A percentile compares a stretch with the other conserved stretches of the same genome.
Conservation (phyloP, 108 stramenopile species). For the Cyclotella choctawhatcheeana region DNA sequence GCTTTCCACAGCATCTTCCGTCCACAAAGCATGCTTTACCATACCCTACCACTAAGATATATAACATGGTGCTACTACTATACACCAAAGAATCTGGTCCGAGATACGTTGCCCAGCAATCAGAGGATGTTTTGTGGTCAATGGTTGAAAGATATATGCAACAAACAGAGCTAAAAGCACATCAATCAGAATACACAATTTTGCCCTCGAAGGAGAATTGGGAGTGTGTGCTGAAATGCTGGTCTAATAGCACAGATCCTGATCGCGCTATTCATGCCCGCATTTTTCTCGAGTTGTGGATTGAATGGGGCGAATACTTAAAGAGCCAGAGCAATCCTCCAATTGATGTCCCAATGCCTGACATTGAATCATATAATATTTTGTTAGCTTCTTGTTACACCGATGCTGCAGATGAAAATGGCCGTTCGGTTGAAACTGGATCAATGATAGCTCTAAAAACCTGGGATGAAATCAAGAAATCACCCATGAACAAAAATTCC, state of each 20-base stretch:
- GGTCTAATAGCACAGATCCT: conserved; percentile 38
- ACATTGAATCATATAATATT: conserved; percentile 15
- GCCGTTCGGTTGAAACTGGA: conserved; percentile 26
- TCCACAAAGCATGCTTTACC: conserved; percentile 20
- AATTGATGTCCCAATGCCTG: neutral
- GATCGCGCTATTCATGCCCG: conserved; percentile 36
- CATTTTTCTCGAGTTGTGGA: conserved; percentile 29
- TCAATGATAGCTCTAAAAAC: conserved; percentile 32
- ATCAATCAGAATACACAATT: neutral
- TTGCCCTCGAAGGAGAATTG: conserved; percentile 35
- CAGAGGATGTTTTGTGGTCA: conserved; percentile 45
- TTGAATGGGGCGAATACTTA: conserved; percentile 21
- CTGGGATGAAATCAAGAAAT: conserved; percentile 22
- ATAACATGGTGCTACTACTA: conserved; percentile 37
- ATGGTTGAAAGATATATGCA: conserved; percentile 29
- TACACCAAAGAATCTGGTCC: conserved; percentile 36
- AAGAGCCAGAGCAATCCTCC: neutral
- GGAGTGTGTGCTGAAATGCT: conserved; percentile 45
- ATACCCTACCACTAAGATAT: conserved; percentile 25
- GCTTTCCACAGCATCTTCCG: neutral
- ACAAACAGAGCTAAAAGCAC: neutral
- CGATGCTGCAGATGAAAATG: neutral
- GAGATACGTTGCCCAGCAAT: conserved; percentile 21
- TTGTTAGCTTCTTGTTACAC: conserved; percentile 27
- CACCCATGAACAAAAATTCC: neutral